A percentile compares a stretch with the other conserved stretches of the same genome.
Evolutionary conservation across 345 rosid species (phyloP).

Genomic region (Alliaria petiolata): DNA sequence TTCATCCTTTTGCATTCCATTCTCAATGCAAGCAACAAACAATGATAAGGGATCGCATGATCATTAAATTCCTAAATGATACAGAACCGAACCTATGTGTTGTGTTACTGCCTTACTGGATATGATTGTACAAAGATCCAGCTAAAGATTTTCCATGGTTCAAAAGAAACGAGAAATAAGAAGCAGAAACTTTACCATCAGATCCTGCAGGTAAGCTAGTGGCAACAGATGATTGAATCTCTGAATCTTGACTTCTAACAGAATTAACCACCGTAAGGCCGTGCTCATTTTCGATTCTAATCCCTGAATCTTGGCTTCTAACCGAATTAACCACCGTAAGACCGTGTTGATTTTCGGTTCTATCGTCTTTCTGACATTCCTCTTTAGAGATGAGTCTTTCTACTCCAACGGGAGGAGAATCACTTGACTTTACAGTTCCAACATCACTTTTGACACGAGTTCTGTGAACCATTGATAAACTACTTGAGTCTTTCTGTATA

Average conservation of each 20-base stretch:
- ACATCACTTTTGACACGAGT: constrained; percentile 30
- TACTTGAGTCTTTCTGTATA: constrained; percentile 19
- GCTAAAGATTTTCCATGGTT: not conserved
- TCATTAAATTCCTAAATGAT: not conserved
- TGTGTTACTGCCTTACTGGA: not conserved
- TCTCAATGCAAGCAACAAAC: not conserved
- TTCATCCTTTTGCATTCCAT: not conserved
- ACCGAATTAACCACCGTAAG: constrained; percentile 1
- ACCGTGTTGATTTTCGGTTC: not conserved
- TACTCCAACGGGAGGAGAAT: constrained; percentile 26
- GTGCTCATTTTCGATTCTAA: not conserved
- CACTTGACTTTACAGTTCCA: constrained; percentile 22
- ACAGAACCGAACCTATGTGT: not conserved
- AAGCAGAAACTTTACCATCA: constrained; percentile 27
- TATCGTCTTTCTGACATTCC: constrained; percentile 2
- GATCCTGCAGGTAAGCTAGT: constrained; percentile 15
- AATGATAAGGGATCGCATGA: not conserved
- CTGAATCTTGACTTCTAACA: constrained; percentile 18
- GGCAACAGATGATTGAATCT: constrained; percentile 6
- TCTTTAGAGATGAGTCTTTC: constrained; percentile 16
- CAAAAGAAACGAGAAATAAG: not conserved
- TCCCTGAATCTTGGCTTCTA: constrained; percentile 17
- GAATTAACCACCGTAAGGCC: not conserved
- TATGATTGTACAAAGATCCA: not conserved
- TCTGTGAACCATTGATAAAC: constrained; percentile 22